A percentile compares a stretch with the other conserved stretches of the same genome.
Conservation (phyloP, 2,329 filamentous ascomycete genomes). For the Diaporthe citrichinensis region DNA sequence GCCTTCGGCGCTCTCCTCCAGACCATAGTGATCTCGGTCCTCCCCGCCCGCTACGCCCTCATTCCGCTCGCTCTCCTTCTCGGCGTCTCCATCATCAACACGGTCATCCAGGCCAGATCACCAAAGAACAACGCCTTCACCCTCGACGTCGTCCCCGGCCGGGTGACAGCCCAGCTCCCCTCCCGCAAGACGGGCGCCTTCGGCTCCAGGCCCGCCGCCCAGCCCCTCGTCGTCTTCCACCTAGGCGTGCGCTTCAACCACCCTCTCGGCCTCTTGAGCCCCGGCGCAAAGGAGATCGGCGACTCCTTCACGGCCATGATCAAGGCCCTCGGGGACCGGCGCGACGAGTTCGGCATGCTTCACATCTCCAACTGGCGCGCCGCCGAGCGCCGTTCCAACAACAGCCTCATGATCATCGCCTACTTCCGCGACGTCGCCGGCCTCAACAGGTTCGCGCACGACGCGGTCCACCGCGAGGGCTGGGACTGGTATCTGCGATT, state of each 20-base stretch:
- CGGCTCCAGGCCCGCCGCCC: conserved; percentile 46
- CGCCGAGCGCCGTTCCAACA: conserved; percentile 54
- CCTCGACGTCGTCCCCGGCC: conserved; percentile 32
- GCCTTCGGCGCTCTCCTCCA: conserved; percentile 39
- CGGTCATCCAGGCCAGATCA: conserved; percentile 21
- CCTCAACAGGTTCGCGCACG: conserved; percentile 67
- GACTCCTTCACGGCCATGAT: conserved; percentile 57
- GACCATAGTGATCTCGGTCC: not conserved
- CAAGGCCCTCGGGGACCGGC: conserved; percentile 51
- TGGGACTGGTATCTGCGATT: conserved; percentile 64
- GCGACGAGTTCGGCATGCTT: conserved; percentile 63
- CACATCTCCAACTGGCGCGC: conserved; percentile 34
- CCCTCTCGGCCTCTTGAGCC: conserved; percentile 63
- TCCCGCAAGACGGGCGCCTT: not conserved
- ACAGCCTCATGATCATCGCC: conserved; percentile 57
- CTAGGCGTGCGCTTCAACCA: conserved; percentile 62
- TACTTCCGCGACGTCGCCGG: conserved; percentile 66
- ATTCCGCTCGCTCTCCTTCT: conserved; percentile 34
- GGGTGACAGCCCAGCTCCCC: conserved; percentile 40
- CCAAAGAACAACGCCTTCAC: conserved; percentile 34
- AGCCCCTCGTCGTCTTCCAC: conserved; percentile 59
- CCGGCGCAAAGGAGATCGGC: conserved; percentile 57
- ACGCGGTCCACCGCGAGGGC: conserved; percentile 59
- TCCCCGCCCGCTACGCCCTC: conserved; percentile 38
- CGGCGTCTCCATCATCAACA: conserved; percentile 30